Evolutionary conservation across 192 early-diverging fungal species (phyloP).

Genomic region (Backusella morwellensis): DNA sequence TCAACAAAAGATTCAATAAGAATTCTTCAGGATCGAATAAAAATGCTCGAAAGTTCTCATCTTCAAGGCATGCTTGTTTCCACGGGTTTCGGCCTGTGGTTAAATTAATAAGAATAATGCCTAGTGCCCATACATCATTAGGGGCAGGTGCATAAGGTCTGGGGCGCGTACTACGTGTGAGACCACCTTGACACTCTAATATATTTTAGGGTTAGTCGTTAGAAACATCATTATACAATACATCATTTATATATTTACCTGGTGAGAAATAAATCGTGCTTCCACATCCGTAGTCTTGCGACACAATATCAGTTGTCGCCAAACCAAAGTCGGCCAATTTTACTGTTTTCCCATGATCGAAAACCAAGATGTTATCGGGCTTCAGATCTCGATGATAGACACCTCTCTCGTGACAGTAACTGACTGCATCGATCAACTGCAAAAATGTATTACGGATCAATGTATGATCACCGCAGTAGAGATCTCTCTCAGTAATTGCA

Average conservation of each 20-base stretch:
- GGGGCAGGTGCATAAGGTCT: conserved; percentile 52
- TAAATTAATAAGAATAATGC: conserved; percentile 89
- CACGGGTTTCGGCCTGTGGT: conserved; percentile 81
- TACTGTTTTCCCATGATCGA: conserved; percentile 51
- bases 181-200: conserved; percentile 63
- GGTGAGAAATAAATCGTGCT: conserved; percentile 62
- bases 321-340: conserved; percentile 95
- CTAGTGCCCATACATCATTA: conserved; percentile 86
- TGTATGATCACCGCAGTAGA: conserved; percentile 67
- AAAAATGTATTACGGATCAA: conserved; percentile 80
- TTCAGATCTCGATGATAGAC: conserved; percentile 94
- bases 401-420: conserved; percentile 68
- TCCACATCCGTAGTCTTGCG: conserved; percentile 87
- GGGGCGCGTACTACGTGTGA: conserved; percentile 10
- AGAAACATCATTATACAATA: background rate
- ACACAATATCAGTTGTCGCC: conserved; percentile 74
- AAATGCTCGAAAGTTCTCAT: conserved; percentile 77
- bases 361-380: conserved; percentile 70
- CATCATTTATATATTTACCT: conserved; percentile 17
- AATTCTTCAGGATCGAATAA: conserved; percentile 52
- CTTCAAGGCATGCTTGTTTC: conserved; percentile 67
- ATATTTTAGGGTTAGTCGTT: background rate
- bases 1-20: conserved; percentile 57
- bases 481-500: conserved; percentile 79
- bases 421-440: conserved; percentile 83